A percentile compares a stretch with the other conserved stretches of the same genome.
These are phyloP conservation scores for Microstegium vimineum DNA, from an alignment of 176 grass and related monocot species.

Conservation along the genomic window DNA sequence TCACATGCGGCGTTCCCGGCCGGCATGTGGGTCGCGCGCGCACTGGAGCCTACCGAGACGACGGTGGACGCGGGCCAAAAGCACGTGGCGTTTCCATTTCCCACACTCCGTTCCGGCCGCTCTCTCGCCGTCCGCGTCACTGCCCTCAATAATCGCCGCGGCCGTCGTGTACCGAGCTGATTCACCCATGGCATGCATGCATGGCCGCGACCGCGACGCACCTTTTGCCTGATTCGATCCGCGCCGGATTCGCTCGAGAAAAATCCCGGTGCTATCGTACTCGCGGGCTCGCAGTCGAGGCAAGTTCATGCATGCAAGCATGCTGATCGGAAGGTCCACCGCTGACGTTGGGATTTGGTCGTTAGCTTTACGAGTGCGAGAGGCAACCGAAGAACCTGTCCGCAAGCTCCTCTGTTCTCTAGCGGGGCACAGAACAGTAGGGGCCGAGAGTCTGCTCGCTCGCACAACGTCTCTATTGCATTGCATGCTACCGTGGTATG, in stretches of 20 bases:
- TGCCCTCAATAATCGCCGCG: background rate
- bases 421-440: background rate
- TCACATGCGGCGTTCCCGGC: background rate
- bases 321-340: background rate
- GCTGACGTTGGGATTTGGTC: background rate
- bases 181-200: too few relatives aligned
- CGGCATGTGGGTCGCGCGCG: background rate
- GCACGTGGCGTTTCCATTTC: background rate
- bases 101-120: background rate
- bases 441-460: background rate
- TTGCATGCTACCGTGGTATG: background rate
- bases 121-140: background rate
- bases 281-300: background rate
- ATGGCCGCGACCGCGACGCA: too few relatives aligned
- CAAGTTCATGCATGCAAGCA: background rate
- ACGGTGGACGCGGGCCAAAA: background rate
- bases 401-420: background rate
- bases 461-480: background rate
- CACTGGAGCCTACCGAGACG: constrained; percentile 3
- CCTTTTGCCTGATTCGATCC: constrained; percentile 1
- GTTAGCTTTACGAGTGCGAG: too few relatives aligned
- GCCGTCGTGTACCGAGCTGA: background rate
- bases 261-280: background rate
- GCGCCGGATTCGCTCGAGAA: background rate
- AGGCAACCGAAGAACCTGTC: background rate